Evolutionary conservation across 2,329 filamentous ascomycete genomes (phyloP).

Genomic region (Phaeophleospora eucalypticola): DNA sequence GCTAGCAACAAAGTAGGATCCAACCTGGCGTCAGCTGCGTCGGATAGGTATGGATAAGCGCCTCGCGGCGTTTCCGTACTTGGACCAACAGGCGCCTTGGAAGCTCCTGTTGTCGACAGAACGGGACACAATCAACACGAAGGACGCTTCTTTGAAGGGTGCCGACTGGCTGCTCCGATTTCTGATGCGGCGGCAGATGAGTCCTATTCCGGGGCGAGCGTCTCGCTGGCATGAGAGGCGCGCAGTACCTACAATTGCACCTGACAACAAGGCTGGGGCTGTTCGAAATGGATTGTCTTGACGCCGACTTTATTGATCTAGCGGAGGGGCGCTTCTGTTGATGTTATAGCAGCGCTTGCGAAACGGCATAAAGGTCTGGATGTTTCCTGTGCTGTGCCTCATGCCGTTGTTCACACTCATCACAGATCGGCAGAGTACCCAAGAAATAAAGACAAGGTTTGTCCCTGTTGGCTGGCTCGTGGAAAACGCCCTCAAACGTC

Average conservation of each 20-base stretch:
- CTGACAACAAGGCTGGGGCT: neutral
- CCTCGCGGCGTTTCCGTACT: neutral
- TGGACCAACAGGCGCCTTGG: neutral
- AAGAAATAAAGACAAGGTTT: constrained; percentile 6
- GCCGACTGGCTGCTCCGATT: neutral
- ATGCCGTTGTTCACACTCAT: constrained; percentile 3
- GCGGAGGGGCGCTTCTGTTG: neutral
- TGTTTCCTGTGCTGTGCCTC: neutral
- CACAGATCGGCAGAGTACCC: neutral
- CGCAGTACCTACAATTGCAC: neutral
- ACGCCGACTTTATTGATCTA: neutral
- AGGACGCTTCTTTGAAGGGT: neutral
- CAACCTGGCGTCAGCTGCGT: neutral
- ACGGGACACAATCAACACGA: neutral
- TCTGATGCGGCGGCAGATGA: constrained; percentile 2
- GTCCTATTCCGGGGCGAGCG: constrained; percentile 1
- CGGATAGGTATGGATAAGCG: neutral
- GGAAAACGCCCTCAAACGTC: neutral
- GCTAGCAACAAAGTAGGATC: neutral
- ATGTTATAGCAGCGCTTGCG: constrained; percentile 2
- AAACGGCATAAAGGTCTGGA: constrained; percentile 1
- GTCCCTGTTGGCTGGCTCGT: neutral
- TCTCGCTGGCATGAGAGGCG: neutral
- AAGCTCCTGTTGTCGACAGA: neutral
- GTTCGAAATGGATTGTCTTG: neutral